phyloP scores from a whole-genome alignment of 1,284 basidiomycete species.

The Puccinia sorghi region DNA sequence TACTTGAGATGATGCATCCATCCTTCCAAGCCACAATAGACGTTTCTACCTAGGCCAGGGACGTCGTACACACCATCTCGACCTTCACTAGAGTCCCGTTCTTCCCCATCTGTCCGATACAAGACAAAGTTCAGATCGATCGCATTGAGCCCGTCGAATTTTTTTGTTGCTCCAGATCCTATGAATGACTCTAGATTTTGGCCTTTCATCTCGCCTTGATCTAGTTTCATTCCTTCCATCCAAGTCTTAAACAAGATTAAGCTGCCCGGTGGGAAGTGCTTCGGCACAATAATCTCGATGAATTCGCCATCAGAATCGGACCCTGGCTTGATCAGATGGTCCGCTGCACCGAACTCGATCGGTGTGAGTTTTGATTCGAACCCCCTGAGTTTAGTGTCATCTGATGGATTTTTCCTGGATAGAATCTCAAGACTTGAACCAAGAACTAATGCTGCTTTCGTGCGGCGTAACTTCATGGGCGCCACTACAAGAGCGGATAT shows the following conservation, averaged over 20 bases:
- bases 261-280: conserved; percentile 84
- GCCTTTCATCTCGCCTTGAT: conserved; percentile 71
- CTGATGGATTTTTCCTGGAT: conserved; percentile 66
- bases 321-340: conserved; percentile 62
- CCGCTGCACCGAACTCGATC: conserved; percentile 62
- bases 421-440: conserved; percentile 73
- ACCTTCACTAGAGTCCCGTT: conserved; percentile 74
- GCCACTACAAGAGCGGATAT: conserved; percentile 64
- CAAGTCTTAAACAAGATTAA: conserved; percentile 86
- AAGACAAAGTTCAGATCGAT: conserved; percentile 84
- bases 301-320: conserved; percentile 70
- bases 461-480: conserved; percentile 77
- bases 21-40: conserved; percentile 88
- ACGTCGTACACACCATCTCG: conserved; percentile 73
- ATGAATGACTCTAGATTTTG: conserved; percentile 51
- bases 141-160: conserved; percentile 72
- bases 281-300: conserved; percentile 76
- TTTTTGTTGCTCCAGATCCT: conserved; percentile 66
- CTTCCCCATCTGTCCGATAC: conserved; percentile 82
- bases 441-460: conserved; percentile 74
- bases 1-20: conserved; percentile 86
- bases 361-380: conserved; percentile 72
- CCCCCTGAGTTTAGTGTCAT: conserved; percentile 68
- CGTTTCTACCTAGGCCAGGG: conserved; percentile 67
- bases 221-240: conserved; percentile 67